Base-by-base conservation (phyloP, 2,329 filamentous ascomycete genomes). In the Colletotrichum camelliae region DNA sequence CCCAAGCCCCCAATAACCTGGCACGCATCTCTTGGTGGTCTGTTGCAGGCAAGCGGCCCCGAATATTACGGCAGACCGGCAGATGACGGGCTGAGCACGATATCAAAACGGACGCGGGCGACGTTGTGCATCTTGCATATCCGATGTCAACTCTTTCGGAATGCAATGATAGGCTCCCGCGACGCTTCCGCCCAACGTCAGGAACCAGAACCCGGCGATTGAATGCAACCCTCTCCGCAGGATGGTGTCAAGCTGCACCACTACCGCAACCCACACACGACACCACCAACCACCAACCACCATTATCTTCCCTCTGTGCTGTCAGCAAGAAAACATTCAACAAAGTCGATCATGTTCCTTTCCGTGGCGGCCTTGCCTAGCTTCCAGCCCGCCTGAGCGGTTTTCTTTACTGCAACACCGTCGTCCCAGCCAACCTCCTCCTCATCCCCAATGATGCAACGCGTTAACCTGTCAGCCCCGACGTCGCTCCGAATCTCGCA, bases 401-500 rank as follows among this genome's bases (percentile, higher is more conserved):
- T 18, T 60, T 60, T 13, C 62, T 35, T 31, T 48, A 21, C 43
- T 18, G 43, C 43, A 57, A 70, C 37, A 27, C 55, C 69, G 31
- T 29, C 62, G 61, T 66, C 52, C 72, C 37, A 33, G 21, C n/a
- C 31, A 24, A 55, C 21, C 13, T 31, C 57, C 55, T 31, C 29
- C 57, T 60, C 15, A 60, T 29, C 57, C 27, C 27, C 57, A n/a
- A 60, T 31, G 61, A 61, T 67, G 52, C 52, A 31, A 43, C 67
- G 33, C 68, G 57, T 72, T 15, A 37, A 24, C 67, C 55, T 29
- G 43, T 62, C 68, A 75, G 72, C 61, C 70, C 73, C 70, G 73
- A 69, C 64, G 64, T 75, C 73, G 73, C 73, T 73, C 70, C 73
- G 57, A 75, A 75, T 72, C 70, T 75, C 73, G 73, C 73, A 43